Evolutionary conservation across 2,329 filamentous ascomycete species (phyloP).

Genomic region (Venturia carpophila): DNA sequence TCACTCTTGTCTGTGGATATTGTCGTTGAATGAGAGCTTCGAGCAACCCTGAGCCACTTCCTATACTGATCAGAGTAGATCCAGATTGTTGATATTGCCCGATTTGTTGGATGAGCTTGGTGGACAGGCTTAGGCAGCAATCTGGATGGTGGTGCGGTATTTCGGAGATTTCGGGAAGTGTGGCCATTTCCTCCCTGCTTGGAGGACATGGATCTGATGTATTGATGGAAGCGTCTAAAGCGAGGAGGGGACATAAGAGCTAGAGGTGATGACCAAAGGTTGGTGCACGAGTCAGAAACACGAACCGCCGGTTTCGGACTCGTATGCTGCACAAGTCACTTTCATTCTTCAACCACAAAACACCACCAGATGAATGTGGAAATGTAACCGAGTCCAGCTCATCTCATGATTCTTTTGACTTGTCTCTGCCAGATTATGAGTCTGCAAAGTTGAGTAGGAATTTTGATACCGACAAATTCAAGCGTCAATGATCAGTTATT

Average conservation of each 20-base stretch:
- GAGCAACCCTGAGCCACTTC: constrained; percentile 6
- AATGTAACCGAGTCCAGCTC: too few species aligned
- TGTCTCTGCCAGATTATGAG: too few species aligned
- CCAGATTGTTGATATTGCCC: background rate
- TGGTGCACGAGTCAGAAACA: background rate
- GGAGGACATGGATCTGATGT: background rate
- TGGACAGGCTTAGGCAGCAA: constrained; percentile 11
- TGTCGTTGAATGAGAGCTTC: constrained; percentile 3
- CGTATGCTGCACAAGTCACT: too few species aligned
- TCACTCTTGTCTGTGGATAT: background rate
- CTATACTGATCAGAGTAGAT: background rate
- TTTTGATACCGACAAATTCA: too few species aligned
- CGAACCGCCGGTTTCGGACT: background rate
- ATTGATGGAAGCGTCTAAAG: background rate
- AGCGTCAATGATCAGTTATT: too few species aligned
- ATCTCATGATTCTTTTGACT: too few species aligned
- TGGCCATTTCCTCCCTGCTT: background rate
- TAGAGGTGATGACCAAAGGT: background rate
- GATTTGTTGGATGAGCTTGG: background rate
- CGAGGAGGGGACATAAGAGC: background rate
- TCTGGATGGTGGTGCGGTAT: background rate
- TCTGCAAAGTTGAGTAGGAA: too few species aligned
- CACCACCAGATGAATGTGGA: too few species aligned
- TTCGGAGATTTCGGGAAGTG: background rate
- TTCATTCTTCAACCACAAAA: too few species aligned